Base-by-base conservation (phyloP, 2,329 filamentous ascomycete genomes). In the Fusarium longipes region DNA sequence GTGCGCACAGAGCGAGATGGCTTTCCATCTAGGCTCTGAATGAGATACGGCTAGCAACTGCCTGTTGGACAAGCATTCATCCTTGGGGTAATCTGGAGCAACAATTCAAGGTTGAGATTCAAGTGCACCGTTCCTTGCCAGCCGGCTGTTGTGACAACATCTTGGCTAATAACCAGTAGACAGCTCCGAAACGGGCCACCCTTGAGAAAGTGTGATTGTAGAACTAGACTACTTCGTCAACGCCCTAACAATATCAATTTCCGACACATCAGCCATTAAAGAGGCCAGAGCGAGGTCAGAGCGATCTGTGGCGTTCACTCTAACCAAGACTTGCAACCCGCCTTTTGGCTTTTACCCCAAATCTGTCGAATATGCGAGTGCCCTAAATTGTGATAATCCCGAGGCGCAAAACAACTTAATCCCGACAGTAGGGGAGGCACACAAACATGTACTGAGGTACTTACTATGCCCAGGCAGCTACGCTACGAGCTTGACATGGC, bases 1-100 rank as follows among this genome's bases (percentile, higher is more conserved):
- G 59, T 70, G 60, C 51, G 66, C 52, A 53, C 33, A 53, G 50
- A 57, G 57, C 50, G 57, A 67, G 42, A 58, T 55, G 42, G 39
- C 52, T 58, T 27, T 29, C 32, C 27, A 52, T 29, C 27, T 25
- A 52, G 35, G 27, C 32, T 45, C 20, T 8, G 38, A 53, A 35
- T 36, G 57, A 62, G 65, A 57, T 68, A 59, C 55, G 56, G 50
- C 51, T 56, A 50, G 50, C 48, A 54, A 66, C 36, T 49, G 38
- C 51, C 50, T 38, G 56, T 66, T 44, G 44, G 53, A 68, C 50
- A 30, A 68, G 43, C 40, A 68, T 50, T 40, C 44, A 60, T 55
- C 36, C 27, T 59, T 40, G 59, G 52, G 59, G 45, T 63, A 54
- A 64, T 55, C 64, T 67, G 64, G 58, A 59, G 44, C 44, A 52